Evolutionary conservation across 1,139 yeast genomes (phyloP), one percentile per base, ranked within the genome.

Genomic region (Taphrina populina): DNA sequence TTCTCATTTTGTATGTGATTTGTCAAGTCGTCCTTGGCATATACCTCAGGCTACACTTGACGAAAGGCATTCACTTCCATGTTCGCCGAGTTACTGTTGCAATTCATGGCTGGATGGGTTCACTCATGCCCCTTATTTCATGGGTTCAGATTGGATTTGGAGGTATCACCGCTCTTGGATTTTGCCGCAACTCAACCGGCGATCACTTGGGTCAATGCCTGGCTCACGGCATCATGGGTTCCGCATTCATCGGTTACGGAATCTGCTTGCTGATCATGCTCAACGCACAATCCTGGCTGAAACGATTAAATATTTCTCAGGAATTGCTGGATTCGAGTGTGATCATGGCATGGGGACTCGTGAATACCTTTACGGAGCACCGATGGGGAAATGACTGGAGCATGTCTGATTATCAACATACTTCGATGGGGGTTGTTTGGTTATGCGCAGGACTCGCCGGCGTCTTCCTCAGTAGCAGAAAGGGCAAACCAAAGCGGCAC

Each of bases 141-240:
- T 73, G 75, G 74, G 83, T 88, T 6, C 82, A 88, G 62, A 78
- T 80, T 32, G 82, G 88, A 55, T 71, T 90, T 71, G 94, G 95
- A 0, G 88, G 92, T 3, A 82, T 87, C 51, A 84, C 95, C 0
- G 69, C 88, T 61, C 80, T 88, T 62, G 96, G 95, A 1, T 90
- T 88, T 77, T 80, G 88, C 67, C 76, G 88, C 70, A 58, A 46
- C 32, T 40, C 46, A 11, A 52, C 51, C n/a, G 80, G 82, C 65
- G 68, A 73, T 58, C 79, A 88, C 72, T 74, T 90, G 64, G 97
- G 97, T 17, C 97, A 90, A 70, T 90, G 97, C 68, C 78, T 88
- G 46, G 97, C 97, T 0, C 97, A 90, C 68, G 96, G 96, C 4
- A 86, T 90, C 61, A 90, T 90, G 97, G 97, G 97, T 0, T 77